Evolutionary conservation across 179 eudicot species (phyloP), one percentile per base, ranked within the genome.

Genomic region (Gypsophila paniculata): DNA sequence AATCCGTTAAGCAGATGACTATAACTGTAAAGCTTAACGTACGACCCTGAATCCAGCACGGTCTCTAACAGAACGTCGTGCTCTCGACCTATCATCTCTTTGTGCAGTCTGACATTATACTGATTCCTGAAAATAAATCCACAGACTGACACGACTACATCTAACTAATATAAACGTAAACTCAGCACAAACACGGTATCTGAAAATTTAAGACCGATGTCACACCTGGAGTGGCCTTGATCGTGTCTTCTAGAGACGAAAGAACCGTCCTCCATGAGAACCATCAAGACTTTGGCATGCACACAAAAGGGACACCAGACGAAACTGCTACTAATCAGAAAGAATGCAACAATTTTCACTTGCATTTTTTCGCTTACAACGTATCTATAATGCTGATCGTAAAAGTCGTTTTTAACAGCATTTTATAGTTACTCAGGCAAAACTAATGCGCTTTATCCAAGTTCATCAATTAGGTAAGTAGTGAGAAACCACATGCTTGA

Each of bases 1-100:
- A 90, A 90, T 72, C 91, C 96, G 73, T 90, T 90, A 42, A 87
- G 81, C 78, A 86, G 74, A 75, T 90, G 91, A 77, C 79, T 77
- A 74, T 87, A 90, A 79, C 96, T 90, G 79, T 86, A 87, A 18
- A 90, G 84, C 79, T 86, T 90, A 61, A 73, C 73, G 75, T 86
- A 90, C 29, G 86, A 81, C 6, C 86, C 82, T n/a, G 79, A 78
- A 54, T 76, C 78, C 2, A 90, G 74, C 72, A 82, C 52, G 67
- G 88, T 81, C 76, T 85, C 87, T 25, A 90, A 78, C 67, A 90
- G 78, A 46, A 65, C 71, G 60, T 90, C 92, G 73, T 90, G 96
- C 71, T 82, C 80, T n/a, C 61, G 77, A 32, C 73, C 77, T 26
- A 81, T 68, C 74, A 70, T 78, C 70, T 84, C 83, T 69, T 86